Conservation (phyloP, 148 eudicot genomes). For the Silene uniflora region DNA sequence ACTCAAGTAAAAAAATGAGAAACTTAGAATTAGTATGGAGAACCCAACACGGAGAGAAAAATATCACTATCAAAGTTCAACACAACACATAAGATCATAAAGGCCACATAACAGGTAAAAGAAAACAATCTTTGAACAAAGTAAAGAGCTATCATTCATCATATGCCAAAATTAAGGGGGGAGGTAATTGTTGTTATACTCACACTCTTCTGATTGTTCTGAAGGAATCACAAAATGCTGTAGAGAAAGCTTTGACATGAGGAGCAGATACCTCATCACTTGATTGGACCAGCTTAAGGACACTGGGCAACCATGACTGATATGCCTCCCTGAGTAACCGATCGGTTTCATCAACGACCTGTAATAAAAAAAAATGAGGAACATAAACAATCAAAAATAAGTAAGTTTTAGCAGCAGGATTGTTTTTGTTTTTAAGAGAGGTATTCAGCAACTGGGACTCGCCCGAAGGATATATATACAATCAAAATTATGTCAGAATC, state of each 20-base stretch:
- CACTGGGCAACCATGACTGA: constrained; percentile 94
- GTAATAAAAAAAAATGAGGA: constrained; percentile 10
- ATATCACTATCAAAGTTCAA: background rate
- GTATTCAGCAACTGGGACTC: background rate
- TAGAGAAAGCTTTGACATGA: constrained; percentile 20
- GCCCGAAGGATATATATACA: background rate
- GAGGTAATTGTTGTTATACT: constrained; percentile 27
- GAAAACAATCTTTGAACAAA: background rate
- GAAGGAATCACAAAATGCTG: constrained; percentile 48
- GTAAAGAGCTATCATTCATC: background rate
- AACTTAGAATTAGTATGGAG: background rate
- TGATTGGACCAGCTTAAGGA: constrained; percentile 52
- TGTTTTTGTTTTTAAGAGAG: too few relatives aligned
- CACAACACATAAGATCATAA: background rate
- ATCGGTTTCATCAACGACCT: constrained; percentile 99
- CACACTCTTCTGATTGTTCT: constrained; percentile 75
- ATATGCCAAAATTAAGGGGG: background rate
- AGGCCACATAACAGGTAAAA: background rate
- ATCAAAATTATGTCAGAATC: background rate
- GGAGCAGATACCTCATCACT: constrained; percentile 33
- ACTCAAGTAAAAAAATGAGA: constrained; percentile 2
- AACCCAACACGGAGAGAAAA: background rate
- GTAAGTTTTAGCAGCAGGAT: background rate
- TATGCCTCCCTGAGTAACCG: constrained; percentile 83
- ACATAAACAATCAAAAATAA: constrained; percentile 1